These are phyloP conservation scores for Lizanozyma gosingica DNA, from an alignment of 1,139 yeast genomes.

Conservation along the genomic window DNA sequence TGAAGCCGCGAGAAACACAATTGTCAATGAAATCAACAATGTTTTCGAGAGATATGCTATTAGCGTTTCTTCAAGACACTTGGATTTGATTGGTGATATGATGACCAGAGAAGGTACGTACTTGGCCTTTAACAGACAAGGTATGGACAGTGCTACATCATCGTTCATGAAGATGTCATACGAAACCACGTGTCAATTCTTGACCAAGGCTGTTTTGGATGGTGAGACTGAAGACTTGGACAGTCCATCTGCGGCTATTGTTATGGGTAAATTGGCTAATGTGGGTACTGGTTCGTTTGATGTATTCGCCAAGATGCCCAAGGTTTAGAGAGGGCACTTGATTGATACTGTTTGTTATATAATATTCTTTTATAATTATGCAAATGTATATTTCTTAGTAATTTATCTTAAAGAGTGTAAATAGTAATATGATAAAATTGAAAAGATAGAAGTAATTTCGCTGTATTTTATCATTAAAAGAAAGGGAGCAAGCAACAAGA, in stretches of 20 bases:
- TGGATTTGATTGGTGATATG: constrained; percentile 96
- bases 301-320: constrained; percentile 60
- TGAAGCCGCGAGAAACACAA: constrained; percentile 96
- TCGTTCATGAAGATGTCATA: constrained; percentile 98
- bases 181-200: constrained; percentile 96
- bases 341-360: constrained; percentile 2
- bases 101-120: constrained; percentile 99
- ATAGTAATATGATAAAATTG: too few relatives aligned
- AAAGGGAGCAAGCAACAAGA: too few relatives aligned
- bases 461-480: too few relatives aligned
- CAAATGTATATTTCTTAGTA: too few relatives aligned
- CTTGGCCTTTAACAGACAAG: constrained; percentile 95
- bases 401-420: constrained; percentile 1
- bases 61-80: constrained; percentile 85
- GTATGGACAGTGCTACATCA: constrained; percentile 91
- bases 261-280: constrained; percentile 80
- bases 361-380: too few relatives aligned
- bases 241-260: constrained; percentile 93
- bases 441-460: neutral
- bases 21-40: constrained; percentile 90
- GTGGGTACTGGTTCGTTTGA: constrained; percentile 98
- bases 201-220: constrained; percentile 92
- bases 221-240: constrained; percentile 84
- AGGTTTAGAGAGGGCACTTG: constrained; percentile 6
- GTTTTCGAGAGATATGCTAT: constrained; percentile 97